Percentiles rank a stretch among this genome's conserved stretches.
These are phyloP conservation scores for Diaporthe destruens DNA, from an alignment of 2,329 filamentous ascomycete genomes.

Conservation along the genomic window DNA sequence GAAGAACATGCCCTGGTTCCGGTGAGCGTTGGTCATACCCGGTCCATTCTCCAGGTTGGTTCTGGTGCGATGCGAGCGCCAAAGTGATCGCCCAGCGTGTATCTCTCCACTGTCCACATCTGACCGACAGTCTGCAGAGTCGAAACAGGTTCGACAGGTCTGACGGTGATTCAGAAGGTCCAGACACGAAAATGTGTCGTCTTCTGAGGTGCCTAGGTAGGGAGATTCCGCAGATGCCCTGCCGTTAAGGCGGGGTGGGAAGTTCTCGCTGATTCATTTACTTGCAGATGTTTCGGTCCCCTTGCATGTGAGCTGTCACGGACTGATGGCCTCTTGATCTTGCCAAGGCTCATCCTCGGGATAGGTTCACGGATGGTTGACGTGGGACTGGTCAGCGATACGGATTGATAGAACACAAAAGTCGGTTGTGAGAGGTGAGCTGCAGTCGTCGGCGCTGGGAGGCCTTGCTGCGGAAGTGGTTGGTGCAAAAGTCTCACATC, in stretches of 20 bases:
- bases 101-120: neutral
- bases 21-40: neutral
- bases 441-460: neutral
- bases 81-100: neutral
- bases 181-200: neutral
- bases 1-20: slow-evolving; percentile 1
- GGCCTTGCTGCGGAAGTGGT: neutral
- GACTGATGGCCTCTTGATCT: neutral
- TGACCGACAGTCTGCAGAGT: neutral
- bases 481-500: neutral
- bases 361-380: neutral
- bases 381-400: neutral
- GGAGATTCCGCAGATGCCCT: neutral
- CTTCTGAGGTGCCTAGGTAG: too few species aligned
- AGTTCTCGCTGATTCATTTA: neutral
- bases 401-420: neutral
- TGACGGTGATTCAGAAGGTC: neutral
- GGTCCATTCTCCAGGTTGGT: neutral
- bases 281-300: neutral
- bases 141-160: neutral
- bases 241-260: neutral
- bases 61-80: neutral
- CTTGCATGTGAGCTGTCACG: neutral
- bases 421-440: neutral
- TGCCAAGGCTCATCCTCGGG: neutral